Percentiles rank a stretch among this genome's conserved stretches.
phyloP scores from a whole-genome alignment of 441 rosid genomes.

The Corymbia calophylla region DNA sequence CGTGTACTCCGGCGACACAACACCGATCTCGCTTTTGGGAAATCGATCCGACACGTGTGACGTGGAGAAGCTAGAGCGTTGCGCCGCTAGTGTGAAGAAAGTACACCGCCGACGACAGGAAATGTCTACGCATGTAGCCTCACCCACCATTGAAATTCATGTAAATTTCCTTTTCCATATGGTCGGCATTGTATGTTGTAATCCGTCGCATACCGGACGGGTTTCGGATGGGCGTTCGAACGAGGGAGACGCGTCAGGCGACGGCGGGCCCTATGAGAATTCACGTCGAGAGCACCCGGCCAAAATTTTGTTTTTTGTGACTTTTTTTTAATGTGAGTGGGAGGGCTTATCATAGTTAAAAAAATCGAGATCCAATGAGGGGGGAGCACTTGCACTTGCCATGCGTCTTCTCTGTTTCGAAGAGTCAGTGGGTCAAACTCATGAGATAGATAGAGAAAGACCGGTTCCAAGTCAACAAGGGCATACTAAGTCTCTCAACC shows the following conservation, averaged over 20 bases:
- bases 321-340: too few species aligned
- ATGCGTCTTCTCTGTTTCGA: background rate
- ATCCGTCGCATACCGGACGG: rapidly evolving
- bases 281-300: background rate
- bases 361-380: background rate
- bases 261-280: rapidly evolving
- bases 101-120: too few species aligned
- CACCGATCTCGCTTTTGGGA: background rate
- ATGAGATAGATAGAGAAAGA: background rate
- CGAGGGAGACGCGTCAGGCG: background rate
- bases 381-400: background rate
- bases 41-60: background rate
- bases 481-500: background rate
- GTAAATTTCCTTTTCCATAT: background rate
- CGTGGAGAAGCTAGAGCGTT: background rate
- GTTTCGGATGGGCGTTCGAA: background rate
- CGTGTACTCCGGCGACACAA: background rate
- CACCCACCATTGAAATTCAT: background rate
- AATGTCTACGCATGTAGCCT: background rate
- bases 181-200: rapidly evolving
- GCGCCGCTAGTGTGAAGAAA: background rate
- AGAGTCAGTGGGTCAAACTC: background rate
- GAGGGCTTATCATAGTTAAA: background rate
- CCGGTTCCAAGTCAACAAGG: background rate
- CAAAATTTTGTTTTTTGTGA: background rate